Percentiles rank a stretch among this genome's conserved stretches.
Conservation (phyloP, 2,329 filamentous ascomycete genomes). For the Calonectria ilicicola region DNA sequence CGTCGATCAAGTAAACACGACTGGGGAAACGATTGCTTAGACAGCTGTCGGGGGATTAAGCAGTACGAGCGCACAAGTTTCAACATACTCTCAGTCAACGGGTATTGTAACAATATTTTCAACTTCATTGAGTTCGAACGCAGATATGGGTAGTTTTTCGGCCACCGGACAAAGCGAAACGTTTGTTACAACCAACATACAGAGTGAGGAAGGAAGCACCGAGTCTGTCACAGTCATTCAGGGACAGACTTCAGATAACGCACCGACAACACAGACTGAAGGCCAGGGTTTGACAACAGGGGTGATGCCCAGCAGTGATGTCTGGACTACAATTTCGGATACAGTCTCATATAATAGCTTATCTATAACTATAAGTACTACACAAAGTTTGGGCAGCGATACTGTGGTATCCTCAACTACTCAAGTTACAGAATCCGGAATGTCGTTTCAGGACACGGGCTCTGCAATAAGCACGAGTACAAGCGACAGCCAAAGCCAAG, state of each 20-base stretch:
- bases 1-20: not conserved
- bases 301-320: not conserved
- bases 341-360: not conserved
- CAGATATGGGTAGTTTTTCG: not conserved
- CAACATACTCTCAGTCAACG: not conserved
- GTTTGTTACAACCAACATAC: not conserved
- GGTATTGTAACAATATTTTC: not conserved
- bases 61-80: not conserved
- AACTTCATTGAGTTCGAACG: not conserved
- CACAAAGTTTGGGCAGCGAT: not conserved
- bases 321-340: not conserved
- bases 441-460: not conserved
- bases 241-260: not conserved
- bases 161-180: not conserved
- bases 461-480: not conserved
- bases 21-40: not conserved
- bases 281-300: not conserved
- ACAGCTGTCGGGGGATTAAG: not conserved
- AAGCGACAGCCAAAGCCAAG: not conserved
- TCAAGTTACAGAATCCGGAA: not conserved
- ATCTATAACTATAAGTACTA: not conserved
- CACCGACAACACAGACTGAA: not conserved
- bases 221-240: not conserved
- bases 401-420: not conserved
- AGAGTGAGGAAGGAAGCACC: not conserved